Evolutionary conservation across 805 yeast species (phyloP).

Genomic region (Schwanniomyces polymorphus): DNA sequence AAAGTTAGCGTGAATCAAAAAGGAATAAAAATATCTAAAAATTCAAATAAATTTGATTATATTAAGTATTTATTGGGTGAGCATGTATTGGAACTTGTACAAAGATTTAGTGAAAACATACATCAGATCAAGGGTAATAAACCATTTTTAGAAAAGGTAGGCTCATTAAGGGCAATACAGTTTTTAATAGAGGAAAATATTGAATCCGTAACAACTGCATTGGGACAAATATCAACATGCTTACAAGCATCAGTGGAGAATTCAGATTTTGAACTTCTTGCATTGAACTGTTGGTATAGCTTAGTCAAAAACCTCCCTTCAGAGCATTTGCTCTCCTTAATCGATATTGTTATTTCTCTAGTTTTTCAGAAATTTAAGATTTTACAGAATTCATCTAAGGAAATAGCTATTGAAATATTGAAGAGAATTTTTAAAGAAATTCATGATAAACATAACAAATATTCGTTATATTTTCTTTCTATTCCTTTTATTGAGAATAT

Average conservation of each 20-base stretch:
- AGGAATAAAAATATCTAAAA: conserved; percentile 7
- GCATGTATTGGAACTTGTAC: conserved; percentile 72
- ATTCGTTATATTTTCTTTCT: conserved; percentile 54
- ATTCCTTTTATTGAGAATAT: conserved; percentile 46
- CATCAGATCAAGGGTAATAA: conserved; percentile 71
- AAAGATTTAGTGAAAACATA: conserved; percentile 74
- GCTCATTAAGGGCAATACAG: conserved; percentile 72
- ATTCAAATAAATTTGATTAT: conserved; percentile 16
- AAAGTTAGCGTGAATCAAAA: conserved; percentile 19
- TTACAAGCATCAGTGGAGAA: conserved; percentile 76
- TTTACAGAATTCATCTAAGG: conserved; percentile 50
- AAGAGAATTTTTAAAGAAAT: conserved; percentile 31
- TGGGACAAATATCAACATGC: conserved; percentile 86
- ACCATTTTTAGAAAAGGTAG: conserved; percentile 69
- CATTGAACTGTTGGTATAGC: conserved; percentile 68
- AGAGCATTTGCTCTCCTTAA: conserved; percentile 59
- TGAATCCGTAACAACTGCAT: conserved; percentile 51
- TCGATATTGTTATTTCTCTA: conserved; percentile 73
- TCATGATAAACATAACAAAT: conserved; percentile 35
- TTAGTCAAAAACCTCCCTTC: conserved; percentile 58
- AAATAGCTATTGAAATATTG: conserved; percentile 54
- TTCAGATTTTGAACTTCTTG: conserved; percentile 55
- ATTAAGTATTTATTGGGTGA: conserved; percentile 43
- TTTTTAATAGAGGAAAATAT: conserved; percentile 60
- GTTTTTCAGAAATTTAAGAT: conserved; percentile 65